Percentiles rank a stretch among this genome's conserved stretches.
phyloP scores from a whole-genome alignment of 139 green algal genomes.

The Trebouxia sp. region DNA sequence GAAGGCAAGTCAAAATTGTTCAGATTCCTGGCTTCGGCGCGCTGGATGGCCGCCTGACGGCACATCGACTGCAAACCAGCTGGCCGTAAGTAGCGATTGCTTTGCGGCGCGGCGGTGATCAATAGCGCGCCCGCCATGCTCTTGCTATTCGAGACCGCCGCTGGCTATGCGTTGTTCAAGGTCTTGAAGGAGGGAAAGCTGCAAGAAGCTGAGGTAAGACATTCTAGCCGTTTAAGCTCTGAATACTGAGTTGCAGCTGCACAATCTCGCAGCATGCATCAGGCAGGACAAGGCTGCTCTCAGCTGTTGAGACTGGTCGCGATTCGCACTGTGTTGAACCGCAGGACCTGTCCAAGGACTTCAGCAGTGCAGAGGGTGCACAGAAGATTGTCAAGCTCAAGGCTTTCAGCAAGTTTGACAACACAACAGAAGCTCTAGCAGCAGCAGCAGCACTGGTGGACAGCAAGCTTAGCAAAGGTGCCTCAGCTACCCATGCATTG shows the following conservation, averaged over 20 bases:
- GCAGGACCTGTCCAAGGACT: constrained; percentile 72
- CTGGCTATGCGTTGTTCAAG: constrained; percentile 97
- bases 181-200: constrained; percentile 92
- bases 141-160: constrained; percentile 93
- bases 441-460: constrained; percentile 92
- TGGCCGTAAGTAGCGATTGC: no score
- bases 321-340: neutral
- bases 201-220: constrained; percentile 70
- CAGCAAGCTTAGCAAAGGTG: constrained; percentile 95
- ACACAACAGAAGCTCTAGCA: constrained; percentile 94
- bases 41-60: constrained; percentile 19
- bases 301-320: neutral
- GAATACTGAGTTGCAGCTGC: neutral
- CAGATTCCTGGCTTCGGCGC: neutral
- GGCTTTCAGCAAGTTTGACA: constrained; percentile 97
- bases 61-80: no score
- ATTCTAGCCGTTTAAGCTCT: neutral
- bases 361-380: constrained; percentile 80
- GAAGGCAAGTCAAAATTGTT: neutral
- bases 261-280: no score
- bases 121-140: constrained; percentile 66
- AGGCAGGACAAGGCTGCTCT: neutral
- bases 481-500: neutral
- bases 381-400: constrained; percentile 98
- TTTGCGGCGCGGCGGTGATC: neutral